Evolutionary conservation across 2,329 filamentous ascomycete genomes (phyloP).

Genomic region (Paramyrothecium roridum): DNA sequence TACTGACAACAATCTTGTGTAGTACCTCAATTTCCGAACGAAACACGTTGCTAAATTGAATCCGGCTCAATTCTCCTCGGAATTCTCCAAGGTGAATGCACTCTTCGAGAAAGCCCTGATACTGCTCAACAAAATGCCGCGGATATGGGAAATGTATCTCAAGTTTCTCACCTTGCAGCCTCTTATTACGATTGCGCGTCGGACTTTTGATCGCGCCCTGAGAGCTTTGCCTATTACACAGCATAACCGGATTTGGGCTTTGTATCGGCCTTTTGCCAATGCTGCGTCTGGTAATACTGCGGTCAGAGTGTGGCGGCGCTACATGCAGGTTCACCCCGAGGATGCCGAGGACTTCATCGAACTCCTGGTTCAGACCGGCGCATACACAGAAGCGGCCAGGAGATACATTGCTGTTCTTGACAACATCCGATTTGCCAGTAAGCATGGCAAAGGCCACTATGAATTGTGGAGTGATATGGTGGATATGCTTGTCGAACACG

Average conservation of each 20-base stretch:
- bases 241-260: slow-evolving; percentile 90
- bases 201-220: slow-evolving; percentile 87
- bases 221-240: slow-evolving; percentile 91
- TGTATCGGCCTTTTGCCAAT: slow-evolving; percentile 88
- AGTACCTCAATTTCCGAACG: slow-evolving; percentile 83
- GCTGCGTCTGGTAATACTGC: slow-evolving; percentile 88
- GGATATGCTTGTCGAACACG: slow-evolving; percentile 87
- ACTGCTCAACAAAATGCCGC: slow-evolving; percentile 96
- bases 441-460: slow-evolving; percentile 90
- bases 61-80: slow-evolving; percentile 70
- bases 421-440: slow-evolving; percentile 86
- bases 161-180: slow-evolving; percentile 87
- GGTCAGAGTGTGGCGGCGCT: slow-evolving; percentile 89
- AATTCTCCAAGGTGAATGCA: slow-evolving; percentile 91
- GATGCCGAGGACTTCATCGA: slow-evolving; percentile 95
- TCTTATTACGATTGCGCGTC: slow-evolving; percentile 80
- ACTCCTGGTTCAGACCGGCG: slow-evolving; percentile 72
- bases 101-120: slow-evolving; percentile 92
- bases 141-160: slow-evolving; percentile 97
- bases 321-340: slow-evolving; percentile 96
- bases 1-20: slow-evolving; percentile 3
- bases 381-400: slow-evolving; percentile 88
- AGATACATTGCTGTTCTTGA: slow-evolving; percentile 91
- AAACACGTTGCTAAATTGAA: slow-evolving; percentile 82
- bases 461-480: slow-evolving; percentile 98